A percentile compares a stretch with the other conserved stretches of the same genome.
These are phyloP conservation scores for Aphanomyces astaci DNA, from an alignment of 352 stramenopile genomes.

Conservation along the genomic window DNA sequence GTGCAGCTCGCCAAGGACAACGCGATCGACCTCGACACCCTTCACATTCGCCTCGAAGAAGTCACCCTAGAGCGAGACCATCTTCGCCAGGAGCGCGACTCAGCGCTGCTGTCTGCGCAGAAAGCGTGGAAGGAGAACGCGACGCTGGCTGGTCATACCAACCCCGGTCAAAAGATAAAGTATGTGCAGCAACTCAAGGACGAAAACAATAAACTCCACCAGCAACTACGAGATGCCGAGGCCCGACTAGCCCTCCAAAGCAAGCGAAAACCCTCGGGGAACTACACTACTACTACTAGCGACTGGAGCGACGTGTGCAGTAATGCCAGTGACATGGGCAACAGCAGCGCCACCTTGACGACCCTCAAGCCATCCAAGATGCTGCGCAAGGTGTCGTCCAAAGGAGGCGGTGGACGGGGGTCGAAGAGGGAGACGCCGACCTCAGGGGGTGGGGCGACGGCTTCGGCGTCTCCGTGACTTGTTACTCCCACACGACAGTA, in stretches of 20 bases:
- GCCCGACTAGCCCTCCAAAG: neutral
- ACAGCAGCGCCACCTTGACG: neutral
- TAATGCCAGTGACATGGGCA: neutral
- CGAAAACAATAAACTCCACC: slow-evolving; percentile 16
- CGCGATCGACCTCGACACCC: neutral
- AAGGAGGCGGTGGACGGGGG: neutral
- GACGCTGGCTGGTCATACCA: slow-evolving; percentile 8
- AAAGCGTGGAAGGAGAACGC: slow-evolving; percentile 6
- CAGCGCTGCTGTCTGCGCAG: neutral
- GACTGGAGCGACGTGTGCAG: neutral
- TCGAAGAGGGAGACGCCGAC: neutral
- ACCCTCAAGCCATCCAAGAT: slow-evolving; percentile 7
- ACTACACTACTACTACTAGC: neutral
- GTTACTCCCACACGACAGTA: too few species aligned
- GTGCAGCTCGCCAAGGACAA: neutral
- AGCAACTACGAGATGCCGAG: slow-evolving; percentile 11
- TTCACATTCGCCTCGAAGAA: neutral
- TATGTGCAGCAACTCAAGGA: slow-evolving; percentile 20
- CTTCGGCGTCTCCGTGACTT: neutral
- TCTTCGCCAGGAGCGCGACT: slow-evolving; percentile 7
- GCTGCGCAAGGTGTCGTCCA: too few species aligned
- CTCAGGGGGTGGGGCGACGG: neutral
- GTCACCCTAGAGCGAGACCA: slow-evolving; percentile 11
- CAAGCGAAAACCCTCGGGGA: neutral
- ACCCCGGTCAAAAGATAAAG: slow-evolving; percentile 16